Evolutionary conservation across 2,329 filamentous ascomycete genomes (phyloP).

Genomic region (Neonectria neomacrospora): DNA sequence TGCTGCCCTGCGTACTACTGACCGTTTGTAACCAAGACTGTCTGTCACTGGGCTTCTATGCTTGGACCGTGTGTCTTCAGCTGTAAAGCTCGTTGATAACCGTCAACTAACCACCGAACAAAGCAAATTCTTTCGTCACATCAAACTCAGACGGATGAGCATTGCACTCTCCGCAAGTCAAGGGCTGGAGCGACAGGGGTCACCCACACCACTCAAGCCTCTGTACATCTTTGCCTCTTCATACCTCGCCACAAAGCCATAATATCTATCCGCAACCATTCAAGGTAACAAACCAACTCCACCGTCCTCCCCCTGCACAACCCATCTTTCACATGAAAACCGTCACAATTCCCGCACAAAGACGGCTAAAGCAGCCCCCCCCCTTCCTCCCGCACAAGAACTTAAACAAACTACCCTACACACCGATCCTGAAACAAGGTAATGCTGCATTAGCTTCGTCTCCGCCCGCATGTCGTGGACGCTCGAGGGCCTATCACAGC

Average conservation of each 20-base stretch:
- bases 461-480: constrained; percentile 31
- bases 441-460: constrained; percentile 37
- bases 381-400: background rate
- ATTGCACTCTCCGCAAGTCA: background rate
- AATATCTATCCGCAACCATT: background rate
- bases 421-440: constrained; percentile 38
- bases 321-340: constrained; percentile 3
- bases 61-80: background rate
- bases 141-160: background rate
- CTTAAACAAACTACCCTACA: constrained; percentile 5
- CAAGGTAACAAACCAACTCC: background rate
- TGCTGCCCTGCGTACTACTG: background rate
- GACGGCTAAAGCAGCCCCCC: constrained; percentile 10
- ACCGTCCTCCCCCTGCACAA: constrained; percentile 15
- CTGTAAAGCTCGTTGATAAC: background rate
- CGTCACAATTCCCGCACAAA: constrained; percentile 30
- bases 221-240: background rate
- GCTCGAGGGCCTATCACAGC: constrained; percentile 34
- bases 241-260: background rate
- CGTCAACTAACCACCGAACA: background rate
- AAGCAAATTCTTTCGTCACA: background rate
- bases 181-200: background rate
- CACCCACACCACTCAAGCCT: background rate
- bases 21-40: background rate
- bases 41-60: background rate